A percentile compares a stretch with the other conserved stretches of the same genome.
Evolutionary conservation across 2,329 filamentous ascomycete genomes (phyloP).

Genomic region (Metarhizium album): DNA sequence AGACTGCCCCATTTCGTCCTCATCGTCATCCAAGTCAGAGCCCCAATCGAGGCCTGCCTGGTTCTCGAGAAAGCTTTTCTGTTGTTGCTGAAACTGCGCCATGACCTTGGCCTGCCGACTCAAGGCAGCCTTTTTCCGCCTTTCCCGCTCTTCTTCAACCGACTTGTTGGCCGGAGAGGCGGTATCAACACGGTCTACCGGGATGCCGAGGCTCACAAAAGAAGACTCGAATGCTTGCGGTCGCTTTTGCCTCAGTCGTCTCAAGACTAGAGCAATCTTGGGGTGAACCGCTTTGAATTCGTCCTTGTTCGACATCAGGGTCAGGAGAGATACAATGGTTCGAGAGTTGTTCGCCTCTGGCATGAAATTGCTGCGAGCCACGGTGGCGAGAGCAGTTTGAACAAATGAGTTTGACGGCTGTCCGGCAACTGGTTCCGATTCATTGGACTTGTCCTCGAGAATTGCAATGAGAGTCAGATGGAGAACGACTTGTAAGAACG

Average conservation of each 20-base stretch:
- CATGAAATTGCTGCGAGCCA: constrained; percentile 51
- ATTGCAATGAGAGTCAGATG: constrained; percentile 82
- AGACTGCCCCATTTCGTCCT: constrained; percentile 45
- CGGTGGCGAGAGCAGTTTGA: constrained; percentile 54
- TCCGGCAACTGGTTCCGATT: constrained; percentile 37
- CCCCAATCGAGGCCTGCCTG: constrained; percentile 86
- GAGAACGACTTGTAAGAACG: constrained; percentile 82
- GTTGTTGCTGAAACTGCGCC: constrained; percentile 96
- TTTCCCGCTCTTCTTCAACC: constrained; percentile 62
- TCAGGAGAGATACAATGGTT: constrained; percentile 54
- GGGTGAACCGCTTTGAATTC: constrained; percentile 74
- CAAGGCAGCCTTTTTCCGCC: constrained; percentile 82
- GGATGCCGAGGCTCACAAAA: constrained; percentile 51
- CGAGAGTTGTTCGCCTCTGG: constrained; percentile 43
- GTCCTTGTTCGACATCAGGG: constrained; percentile 53
- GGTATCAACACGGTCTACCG: constrained; percentile 70
- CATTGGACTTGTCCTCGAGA: constrained; percentile 61
- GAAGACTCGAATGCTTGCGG: constrained; percentile 62
- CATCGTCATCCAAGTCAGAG: constrained; percentile 61
- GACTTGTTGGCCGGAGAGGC: constrained; percentile 64
- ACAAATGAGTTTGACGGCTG: constrained; percentile 56
- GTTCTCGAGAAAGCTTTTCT: constrained; percentile 85
- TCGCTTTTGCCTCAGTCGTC: constrained; percentile 73
- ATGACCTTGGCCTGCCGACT: constrained; percentile 89
- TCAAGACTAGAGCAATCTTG: constrained; percentile 75